Conservation (phyloP, 371 early-diverging fungal species). For the Entomophthora muscae region DNA sequence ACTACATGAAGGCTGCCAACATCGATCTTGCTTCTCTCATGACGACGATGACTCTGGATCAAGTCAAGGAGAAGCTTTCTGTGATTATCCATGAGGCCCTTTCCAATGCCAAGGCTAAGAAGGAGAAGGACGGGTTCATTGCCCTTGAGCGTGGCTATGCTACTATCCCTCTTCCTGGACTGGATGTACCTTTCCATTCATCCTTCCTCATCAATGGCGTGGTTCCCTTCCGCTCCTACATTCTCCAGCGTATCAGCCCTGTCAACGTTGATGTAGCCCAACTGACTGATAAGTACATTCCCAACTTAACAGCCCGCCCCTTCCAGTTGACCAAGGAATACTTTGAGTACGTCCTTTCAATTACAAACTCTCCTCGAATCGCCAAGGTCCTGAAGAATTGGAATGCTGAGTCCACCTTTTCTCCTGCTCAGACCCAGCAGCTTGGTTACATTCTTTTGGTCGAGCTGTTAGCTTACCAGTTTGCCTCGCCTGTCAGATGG, state of each 20-base stretch:
- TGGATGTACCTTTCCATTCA: conserved; percentile 96
- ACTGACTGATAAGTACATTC: conserved; percentile 73
- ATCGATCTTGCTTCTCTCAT: conserved; percentile 73
- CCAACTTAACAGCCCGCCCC: conserved; percentile 87
- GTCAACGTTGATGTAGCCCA: conserved; percentile 56
- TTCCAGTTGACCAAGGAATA: conserved; percentile 65
- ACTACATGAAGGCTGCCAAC: conserved; percentile 37
- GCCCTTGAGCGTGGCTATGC: conserved; percentile 76
- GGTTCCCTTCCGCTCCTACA: conserved; percentile 75
- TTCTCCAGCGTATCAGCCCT: conserved; percentile 62
- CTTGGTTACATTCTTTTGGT: conserved; percentile 73
- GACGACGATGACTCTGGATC: conserved; percentile 69
- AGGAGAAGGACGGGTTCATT: conserved; percentile 32
- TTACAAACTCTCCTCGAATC: conserved; percentile 54
- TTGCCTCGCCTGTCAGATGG: no score
- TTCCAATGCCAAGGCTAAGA: conserved; percentile 46
- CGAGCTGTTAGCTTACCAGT: conserved; percentile 92
- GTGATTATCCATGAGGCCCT: conserved; percentile 63
- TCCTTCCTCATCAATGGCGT: conserved; percentile 79
- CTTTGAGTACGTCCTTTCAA: conserved; percentile 49
- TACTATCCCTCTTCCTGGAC: conserved; percentile 80
- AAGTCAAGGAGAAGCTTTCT: conserved; percentile 64
- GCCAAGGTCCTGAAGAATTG: conserved; percentile 65
- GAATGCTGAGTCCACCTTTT: conserved; percentile 45
- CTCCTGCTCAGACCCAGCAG: conserved; percentile 64